Evolutionary conservation across 352 stramenopile genomes (phyloP), one percentile per base, ranked within the genome.

Genomic region (Salisapilia sapeloensis): DNA sequence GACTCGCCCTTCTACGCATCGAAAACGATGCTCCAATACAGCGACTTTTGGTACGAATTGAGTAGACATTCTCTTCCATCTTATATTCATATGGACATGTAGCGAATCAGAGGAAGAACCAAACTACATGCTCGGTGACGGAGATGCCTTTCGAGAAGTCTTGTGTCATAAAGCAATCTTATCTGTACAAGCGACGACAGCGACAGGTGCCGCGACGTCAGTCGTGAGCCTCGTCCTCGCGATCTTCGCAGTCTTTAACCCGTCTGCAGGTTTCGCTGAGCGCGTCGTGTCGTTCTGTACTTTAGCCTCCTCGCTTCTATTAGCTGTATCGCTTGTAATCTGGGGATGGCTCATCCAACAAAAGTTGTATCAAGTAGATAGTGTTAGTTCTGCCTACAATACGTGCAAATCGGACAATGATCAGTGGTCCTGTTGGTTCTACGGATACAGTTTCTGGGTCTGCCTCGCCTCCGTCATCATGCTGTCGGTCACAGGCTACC

Each of bases 361-460:
- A 39, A 74, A 60, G 1, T 33, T 87, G 28, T 83, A 85, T 39
- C 50, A 79, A 26, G 72, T 85, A 29, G 72, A 87, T 40, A 70
- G 63, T 4, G 65, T 87, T 35, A 79, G 75, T 40, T 63, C 69
- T 10, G 67, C 67, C 5, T 87, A 80, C 43, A 60, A 61, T 7
- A 72, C 51, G 21, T 87, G 72, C 40, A 84, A 85, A 46, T 50
- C 59, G 1, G 53, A 83, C 34, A 47, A 58, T 30, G 56, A 46
- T 21, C 36, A 82, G 23, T 87, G 72, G 72, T 60, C 60, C 28
- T 87, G 72, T 50, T 87, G 72, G 72, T 87, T 87, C 52, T 87
- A 87, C 39, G 72, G 72, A 11, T 83, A 69, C 42, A 87, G 72
- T 44, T 87, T 87, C 33, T 87, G 72, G 72, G 67, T 80, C 9